Evolutionary conservation across 2,329 filamentous ascomycete genomes (phyloP).

Genomic region (Cladophialophora exuberans): DNA sequence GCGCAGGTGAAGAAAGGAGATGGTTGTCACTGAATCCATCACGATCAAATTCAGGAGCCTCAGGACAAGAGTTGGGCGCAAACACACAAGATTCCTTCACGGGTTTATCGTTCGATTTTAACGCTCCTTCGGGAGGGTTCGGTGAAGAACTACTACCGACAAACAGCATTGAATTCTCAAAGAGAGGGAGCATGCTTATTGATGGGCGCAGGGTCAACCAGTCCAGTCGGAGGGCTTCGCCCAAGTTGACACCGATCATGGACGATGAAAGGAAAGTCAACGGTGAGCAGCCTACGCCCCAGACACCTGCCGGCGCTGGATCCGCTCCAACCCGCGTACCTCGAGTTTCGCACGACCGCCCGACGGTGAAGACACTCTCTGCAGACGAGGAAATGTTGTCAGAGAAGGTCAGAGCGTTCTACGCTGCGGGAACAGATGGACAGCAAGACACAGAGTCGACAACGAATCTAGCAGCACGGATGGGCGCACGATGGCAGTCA

Average conservation of each 20-base stretch:
- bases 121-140: slow-evolving; percentile 54
- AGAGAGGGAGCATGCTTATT: slow-evolving; percentile 62
- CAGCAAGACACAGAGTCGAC: slow-evolving; percentile 48
- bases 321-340: slow-evolving; percentile 23
- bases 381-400: slow-evolving; percentile 66
- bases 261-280: slow-evolving; percentile 24
- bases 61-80: slow-evolving; percentile 15
- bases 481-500: slow-evolving; percentile 46
- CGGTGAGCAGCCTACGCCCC: slow-evolving; percentile 30
- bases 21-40: slow-evolving; percentile 22
- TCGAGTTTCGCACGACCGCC: slow-evolving; percentile 44
- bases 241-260: slow-evolving; percentile 26
- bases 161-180: slow-evolving; percentile 61
- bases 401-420: slow-evolving; percentile 66
- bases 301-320: background rate
- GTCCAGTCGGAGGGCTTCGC: slow-evolving; percentile 24
- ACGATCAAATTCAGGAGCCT: slow-evolving; percentile 10
- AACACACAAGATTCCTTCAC: slow-evolving; percentile 40
- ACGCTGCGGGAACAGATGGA: slow-evolving; percentile 62
- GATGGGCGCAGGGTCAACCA: slow-evolving; percentile 55
- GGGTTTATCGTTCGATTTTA: slow-evolving; percentile 47
- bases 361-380: slow-evolving; percentile 58
- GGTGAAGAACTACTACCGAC: slow-evolving; percentile 55
- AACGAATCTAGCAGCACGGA: slow-evolving; percentile 42
- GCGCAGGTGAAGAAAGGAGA: slow-evolving; percentile 14